Evolutionary conservation across 2,329 filamentous ascomycete genomes (phyloP).

Genomic region (Fusarium austroafricanum): DNA sequence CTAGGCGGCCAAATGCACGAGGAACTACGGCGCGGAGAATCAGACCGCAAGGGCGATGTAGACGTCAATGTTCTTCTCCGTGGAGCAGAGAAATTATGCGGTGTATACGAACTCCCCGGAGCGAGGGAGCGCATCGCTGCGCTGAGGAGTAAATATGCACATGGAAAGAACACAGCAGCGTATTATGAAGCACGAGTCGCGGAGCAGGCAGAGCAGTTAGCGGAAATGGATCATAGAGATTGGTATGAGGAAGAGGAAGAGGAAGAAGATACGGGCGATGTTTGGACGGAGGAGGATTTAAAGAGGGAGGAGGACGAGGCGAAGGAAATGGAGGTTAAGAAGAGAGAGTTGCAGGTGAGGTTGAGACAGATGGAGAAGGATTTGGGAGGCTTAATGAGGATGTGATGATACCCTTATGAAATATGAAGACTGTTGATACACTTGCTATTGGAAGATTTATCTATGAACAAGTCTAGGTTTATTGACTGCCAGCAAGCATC

Average conservation of each 20-base stretch:
- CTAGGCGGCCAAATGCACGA: slow-evolving; percentile 88
- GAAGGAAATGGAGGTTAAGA: slow-evolving; percentile 66
- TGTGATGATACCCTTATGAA: slow-evolving; percentile 53
- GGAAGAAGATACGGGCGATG: slow-evolving; percentile 57
- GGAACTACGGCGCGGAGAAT: slow-evolving; percentile 72
- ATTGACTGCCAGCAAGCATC: not conserved
- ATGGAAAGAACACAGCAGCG: slow-evolving; percentile 77
- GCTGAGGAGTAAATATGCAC: slow-evolving; percentile 76
- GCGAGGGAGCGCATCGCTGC: slow-evolving; percentile 79
- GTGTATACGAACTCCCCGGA: slow-evolving; percentile 86
- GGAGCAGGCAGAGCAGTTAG: slow-evolving; percentile 79
- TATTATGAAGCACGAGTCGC: slow-evolving; percentile 85
- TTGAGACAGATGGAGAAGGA: slow-evolving; percentile 67
- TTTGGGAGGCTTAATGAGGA: slow-evolving; percentile 64
- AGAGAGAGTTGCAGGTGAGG: slow-evolving; percentile 65
- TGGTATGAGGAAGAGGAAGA: slow-evolving; percentile 67
- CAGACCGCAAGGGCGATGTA: slow-evolving; percentile 71
- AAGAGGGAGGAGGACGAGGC: slow-evolving; percentile 75
- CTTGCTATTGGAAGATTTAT: not conserved
- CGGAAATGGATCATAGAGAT: slow-evolving; percentile 74
- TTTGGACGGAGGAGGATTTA: slow-evolving; percentile 76
- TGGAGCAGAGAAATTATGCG: slow-evolving; percentile 90
- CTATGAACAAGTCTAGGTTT: not conserved
- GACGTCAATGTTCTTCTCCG: slow-evolving; percentile 87
- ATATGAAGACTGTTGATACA: slow-evolving; percentile 10